Evolutionary conservation across 2,329 filamentous ascomycete species (phyloP).

Genomic region (Hypoxylon sp.): DNA sequence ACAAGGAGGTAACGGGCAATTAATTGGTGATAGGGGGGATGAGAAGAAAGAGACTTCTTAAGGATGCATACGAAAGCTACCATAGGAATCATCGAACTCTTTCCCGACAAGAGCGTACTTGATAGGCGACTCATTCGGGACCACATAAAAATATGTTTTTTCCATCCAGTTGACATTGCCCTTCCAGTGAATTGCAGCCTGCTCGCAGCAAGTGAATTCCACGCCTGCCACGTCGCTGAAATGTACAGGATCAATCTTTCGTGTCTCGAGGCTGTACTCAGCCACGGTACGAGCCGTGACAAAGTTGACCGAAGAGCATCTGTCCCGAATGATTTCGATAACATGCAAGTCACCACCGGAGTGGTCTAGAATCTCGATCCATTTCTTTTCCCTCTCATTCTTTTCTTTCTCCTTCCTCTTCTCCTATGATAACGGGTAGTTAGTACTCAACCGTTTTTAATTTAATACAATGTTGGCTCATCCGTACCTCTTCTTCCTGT

Average conservation of each 20-base stretch:
- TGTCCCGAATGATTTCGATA: slow-evolving; percentile 15
- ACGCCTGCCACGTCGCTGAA: neutral
- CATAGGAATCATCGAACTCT: neutral
- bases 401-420: slow-evolving; percentile 3
- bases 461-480: neutral
- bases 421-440: neutral
- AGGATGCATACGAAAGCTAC: neutral
- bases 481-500: neutral
- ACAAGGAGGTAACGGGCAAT: too few species aligned
- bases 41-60: neutral
- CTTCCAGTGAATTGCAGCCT: neutral
- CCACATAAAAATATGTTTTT: neutral
- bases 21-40: neutral
- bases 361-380: neutral
- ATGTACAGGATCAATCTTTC: neutral
- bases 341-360: neutral
- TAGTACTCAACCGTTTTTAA: neutral
- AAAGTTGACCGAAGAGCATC: slow-evolving; percentile 6
- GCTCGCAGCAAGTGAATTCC: neutral
- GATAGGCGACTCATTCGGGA: neutral
- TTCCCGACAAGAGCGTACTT: neutral
- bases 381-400: neutral
- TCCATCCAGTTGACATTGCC: neutral
- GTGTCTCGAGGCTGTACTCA: neutral
- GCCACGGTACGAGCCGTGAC: neutral